phyloP scores from a whole-genome alignment of 2,329 filamentous ascomycete genomes.

The Fusarium pseudonygamai region DNA sequence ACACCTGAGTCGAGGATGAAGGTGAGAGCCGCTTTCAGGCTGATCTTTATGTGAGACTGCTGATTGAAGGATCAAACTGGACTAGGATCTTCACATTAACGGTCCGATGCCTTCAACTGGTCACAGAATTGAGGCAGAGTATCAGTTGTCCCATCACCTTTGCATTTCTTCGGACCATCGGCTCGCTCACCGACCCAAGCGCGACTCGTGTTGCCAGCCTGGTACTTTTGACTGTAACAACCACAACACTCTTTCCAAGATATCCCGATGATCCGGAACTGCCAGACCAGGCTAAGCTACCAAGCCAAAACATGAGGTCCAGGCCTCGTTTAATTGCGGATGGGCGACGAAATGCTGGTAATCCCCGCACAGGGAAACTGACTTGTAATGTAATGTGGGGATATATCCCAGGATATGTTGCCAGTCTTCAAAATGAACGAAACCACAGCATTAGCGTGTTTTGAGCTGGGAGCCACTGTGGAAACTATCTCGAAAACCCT shows the following conservation, averaged over 20 bases:
- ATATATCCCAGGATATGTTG: not conserved
- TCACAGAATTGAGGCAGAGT: not conserved
- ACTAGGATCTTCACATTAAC: not conserved
- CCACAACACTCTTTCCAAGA: not conserved
- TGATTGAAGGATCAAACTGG: not conserved
- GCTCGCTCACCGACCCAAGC: conserved; percentile 26
- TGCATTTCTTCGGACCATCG: conserved; percentile 16
- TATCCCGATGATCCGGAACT: conserved; percentile 22
- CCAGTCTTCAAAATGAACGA: conserved; percentile 1
- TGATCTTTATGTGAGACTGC: conserved; percentile 9
- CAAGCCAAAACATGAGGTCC: conserved; percentile 8
- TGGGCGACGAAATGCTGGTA: not conserved
- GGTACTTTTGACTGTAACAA: conserved; percentile 1
- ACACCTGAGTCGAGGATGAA: conserved; percentile 1
- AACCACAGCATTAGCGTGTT: conserved; percentile 15
- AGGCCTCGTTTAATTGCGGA: not conserved
- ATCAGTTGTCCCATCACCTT: not conserved
- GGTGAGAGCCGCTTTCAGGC: not conserved
- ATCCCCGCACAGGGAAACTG: conserved; percentile 27
- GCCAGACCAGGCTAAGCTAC: conserved; percentile 15
- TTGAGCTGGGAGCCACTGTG: conserved; percentile 12
- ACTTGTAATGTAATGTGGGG: conserved; percentile 24
- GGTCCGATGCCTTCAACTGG: not conserved
- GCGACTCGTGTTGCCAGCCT: conserved; percentile 23
- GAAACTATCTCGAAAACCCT: conserved; percentile 21